Percentiles rank a stretch among this genome's conserved stretches.
Conservation (phyloP, 805 yeast species). For the Spathaspora gorwiae region DNA sequence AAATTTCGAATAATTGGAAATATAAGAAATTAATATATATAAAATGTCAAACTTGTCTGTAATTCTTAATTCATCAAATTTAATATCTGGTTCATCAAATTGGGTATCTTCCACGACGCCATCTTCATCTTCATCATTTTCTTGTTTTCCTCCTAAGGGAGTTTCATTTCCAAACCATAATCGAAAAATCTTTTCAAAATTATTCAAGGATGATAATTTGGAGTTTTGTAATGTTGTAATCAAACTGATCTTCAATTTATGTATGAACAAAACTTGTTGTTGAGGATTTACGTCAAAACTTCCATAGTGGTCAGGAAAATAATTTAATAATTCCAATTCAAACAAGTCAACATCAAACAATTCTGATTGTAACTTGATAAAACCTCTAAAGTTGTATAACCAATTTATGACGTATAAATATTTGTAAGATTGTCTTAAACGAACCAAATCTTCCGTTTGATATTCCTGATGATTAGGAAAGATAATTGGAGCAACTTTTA, state of each 20-base stretch:
- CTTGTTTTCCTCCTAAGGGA: constrained; percentile 26
- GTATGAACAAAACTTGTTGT: constrained; percentile 21
- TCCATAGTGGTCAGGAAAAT: constrained; percentile 3
- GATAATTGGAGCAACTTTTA: constrained; percentile 16
- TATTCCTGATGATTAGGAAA: constrained; percentile 15
- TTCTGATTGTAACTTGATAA: constrained; percentile 46
- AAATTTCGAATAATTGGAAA: constrained; percentile 42
- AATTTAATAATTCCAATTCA: constrained; percentile 54
- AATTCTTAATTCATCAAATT: constrained; percentile 38
- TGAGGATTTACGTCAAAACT: neutral
- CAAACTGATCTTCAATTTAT: constrained; percentile 40
- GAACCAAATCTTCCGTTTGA: constrained; percentile 6
- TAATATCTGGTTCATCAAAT: constrained; percentile 19
- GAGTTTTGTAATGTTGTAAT: constrained; percentile 37
- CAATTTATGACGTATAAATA: constrained; percentile 44
- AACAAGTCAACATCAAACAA: constrained; percentile 54
- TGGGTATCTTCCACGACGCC: constrained; percentile 8
- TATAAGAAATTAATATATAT: constrained; percentile 39
- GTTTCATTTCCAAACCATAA: constrained; percentile 31
- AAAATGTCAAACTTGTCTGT: constrained; percentile 48
- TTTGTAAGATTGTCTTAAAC: constrained; percentile 15
- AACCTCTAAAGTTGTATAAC: constrained; percentile 51
- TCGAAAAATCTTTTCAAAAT: constrained; percentile 31
- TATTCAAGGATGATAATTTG: constrained; percentile 22
- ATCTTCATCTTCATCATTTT: constrained; percentile 11